Conservation (phyloP, 495 filamentous ascomycete species). For the Talaromyces proteolyticus region DNA sequence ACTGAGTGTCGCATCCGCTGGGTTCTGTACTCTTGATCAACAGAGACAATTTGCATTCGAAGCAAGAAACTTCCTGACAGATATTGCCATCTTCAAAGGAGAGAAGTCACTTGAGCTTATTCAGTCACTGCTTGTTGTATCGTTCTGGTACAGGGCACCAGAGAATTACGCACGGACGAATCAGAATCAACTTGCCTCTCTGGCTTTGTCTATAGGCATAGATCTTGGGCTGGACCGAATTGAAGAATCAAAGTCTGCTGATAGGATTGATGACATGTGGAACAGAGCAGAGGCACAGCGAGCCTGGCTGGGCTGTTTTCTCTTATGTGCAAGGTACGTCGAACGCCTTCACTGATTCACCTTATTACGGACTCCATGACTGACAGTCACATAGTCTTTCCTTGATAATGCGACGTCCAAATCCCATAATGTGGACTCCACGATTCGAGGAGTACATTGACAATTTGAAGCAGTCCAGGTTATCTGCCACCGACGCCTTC, state of each 20-base stretch:
- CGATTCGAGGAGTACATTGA: conserved; percentile 8
- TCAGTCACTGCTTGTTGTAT: background rate
- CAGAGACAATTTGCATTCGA: conserved; percentile 56
- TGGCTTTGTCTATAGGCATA: conserved; percentile 72
- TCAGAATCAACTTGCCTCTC: conserved; percentile 74
- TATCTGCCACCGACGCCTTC: conserved; percentile 2
- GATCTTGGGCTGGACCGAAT: conserved; percentile 62
- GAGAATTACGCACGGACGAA: conserved; percentile 69
- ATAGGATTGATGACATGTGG: conserved; percentile 37
- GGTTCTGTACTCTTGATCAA: conserved; percentile 42
- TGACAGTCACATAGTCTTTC: conserved; percentile 5
- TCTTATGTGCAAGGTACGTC: conserved; percentile 45
- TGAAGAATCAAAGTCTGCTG: conserved; percentile 6
- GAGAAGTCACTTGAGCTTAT: conserved; percentile 68
- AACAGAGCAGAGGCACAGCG: conserved; percentile 57
- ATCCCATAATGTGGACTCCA: conserved; percentile 6
- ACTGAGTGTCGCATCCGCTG: conserved; percentile 53
- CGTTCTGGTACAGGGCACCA: conserved; percentile 65
- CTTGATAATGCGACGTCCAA: conserved; percentile 10
- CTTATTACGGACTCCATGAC: conserved; percentile 3
- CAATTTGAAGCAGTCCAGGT: conserved; percentile 3
- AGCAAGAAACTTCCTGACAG: conserved; percentile 59
- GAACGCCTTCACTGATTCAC: background rate
- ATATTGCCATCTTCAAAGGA: conserved; percentile 59
- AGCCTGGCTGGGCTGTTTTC: conserved; percentile 69